Percentiles rank a stretch among this genome's conserved stretches.
Conservation (phyloP, 2,329 filamentous ascomycete genomes). For the Hypoxylon sp. region DNA sequence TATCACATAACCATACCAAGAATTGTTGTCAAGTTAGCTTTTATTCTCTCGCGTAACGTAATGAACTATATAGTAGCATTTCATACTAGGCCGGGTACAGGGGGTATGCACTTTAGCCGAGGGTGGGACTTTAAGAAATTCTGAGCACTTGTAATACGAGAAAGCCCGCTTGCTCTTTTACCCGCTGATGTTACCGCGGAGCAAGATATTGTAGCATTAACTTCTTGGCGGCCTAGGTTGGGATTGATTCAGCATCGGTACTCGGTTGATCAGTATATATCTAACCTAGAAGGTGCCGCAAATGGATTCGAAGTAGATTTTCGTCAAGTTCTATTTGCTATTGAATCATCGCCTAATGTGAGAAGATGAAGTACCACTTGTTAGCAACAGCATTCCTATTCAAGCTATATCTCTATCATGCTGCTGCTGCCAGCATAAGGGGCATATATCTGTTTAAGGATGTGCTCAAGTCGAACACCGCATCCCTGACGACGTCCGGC, state of each 20-base stretch:
- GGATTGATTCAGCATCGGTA: slow-evolving; percentile 19
- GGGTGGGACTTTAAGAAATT: slow-evolving; percentile 5
- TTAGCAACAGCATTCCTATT: slow-evolving; percentile 35
- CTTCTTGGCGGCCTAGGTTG: slow-evolving; percentile 1
- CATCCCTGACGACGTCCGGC: slow-evolving; percentile 55
- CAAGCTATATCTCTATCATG: slow-evolving; percentile 33
- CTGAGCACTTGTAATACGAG: slow-evolving; percentile 7
- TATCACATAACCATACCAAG: too few species aligned
- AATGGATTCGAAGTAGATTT: neutral
- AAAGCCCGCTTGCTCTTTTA: slow-evolving; percentile 15
- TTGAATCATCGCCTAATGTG: neutral
- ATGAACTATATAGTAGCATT: slow-evolving; percentile 2
- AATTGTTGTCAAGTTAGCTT: neutral
- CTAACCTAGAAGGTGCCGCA: neutral
- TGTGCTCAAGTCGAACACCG: slow-evolving; percentile 59
- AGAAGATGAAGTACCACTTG: slow-evolving; percentile 31
- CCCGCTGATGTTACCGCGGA: slow-evolving; percentile 26
- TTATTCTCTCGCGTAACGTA: neutral
- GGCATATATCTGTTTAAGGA: slow-evolving; percentile 58
- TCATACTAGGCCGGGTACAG: slow-evolving; percentile 1
- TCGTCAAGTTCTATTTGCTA: neutral
- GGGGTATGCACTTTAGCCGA: slow-evolving; percentile 30
- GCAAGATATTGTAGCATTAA: slow-evolving; percentile 23
- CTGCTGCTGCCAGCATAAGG: slow-evolving; percentile 42
- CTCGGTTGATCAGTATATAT: neutral